These are phyloP conservation scores for Apophysomyces sp. DNA, from an alignment of 371 early-diverging fungal species.

Conservation along the genomic window DNA sequence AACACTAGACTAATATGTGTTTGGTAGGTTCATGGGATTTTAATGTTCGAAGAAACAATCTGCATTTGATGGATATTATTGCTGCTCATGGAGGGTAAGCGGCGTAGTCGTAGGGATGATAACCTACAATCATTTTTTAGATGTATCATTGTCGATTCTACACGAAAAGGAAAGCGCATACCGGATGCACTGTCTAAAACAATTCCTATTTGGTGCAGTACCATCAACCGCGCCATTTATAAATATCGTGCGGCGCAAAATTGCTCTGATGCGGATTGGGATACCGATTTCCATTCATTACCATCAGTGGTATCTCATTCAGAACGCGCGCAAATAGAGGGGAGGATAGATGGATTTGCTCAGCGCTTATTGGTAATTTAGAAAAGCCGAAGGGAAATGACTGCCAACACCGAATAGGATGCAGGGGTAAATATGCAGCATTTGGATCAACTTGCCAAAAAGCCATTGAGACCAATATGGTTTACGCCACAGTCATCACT, in stretches of 20 bases:
- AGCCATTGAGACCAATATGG: slow-evolving; percentile 85
- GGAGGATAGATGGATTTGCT: slow-evolving; percentile 58
- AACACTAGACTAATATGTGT: not conserved
- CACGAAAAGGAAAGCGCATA: slow-evolving; percentile 80
- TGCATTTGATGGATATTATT: slow-evolving; percentile 68
- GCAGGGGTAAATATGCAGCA: slow-evolving; percentile 54
- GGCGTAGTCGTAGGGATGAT: not conserved
- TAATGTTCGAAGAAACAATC: slow-evolving; percentile 74
- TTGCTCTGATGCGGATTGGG: slow-evolving; percentile 42
- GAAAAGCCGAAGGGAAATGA: not conserved
- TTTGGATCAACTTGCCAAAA: slow-evolving; percentile 37
- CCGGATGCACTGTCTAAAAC: slow-evolving; percentile 87
- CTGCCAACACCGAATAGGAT: slow-evolving; percentile 7
- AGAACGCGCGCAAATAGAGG: slow-evolving; percentile 72
- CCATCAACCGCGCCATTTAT: slow-evolving; percentile 61
- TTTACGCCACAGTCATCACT: slow-evolving; percentile 65
- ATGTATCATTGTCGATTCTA: slow-evolving; percentile 85
- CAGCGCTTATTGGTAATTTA: slow-evolving; percentile 49
- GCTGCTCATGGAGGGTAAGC: slow-evolving; percentile 55
- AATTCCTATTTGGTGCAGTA: slow-evolving; percentile 87
- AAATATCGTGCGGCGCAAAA: not conserved
- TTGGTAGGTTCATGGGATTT: slow-evolving; percentile 64
- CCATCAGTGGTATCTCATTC: slow-evolving; percentile 67
- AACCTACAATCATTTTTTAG: slow-evolving; percentile 18
- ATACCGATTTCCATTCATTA: slow-evolving; percentile 60